phyloP scores from a whole-genome alignment of 2,329 filamentous ascomycete species.

The Monosporascus sp. region DNA sequence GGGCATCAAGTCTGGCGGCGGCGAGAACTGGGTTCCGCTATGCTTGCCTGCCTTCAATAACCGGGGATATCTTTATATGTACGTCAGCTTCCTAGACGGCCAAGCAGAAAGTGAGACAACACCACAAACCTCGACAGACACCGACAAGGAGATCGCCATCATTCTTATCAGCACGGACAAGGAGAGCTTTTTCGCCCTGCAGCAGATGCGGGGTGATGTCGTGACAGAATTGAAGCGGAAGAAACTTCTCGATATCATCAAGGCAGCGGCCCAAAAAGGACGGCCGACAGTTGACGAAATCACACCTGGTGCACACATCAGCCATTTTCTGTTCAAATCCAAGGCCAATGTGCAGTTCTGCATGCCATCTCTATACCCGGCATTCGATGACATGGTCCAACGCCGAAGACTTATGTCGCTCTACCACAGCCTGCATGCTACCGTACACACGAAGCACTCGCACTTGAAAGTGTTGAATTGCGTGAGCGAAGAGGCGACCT shows the following conservation, averaged over 20 bases:
- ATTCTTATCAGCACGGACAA: conserved; percentile 89
- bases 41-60: conserved; percentile 97
- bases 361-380: conserved; percentile 74
- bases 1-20: conserved; percentile 80
- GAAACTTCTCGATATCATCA: conserved; percentile 69
- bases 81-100: conserved; percentile 86
- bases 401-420: conserved; percentile 72
- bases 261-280: conserved; percentile 62
- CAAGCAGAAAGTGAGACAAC: conserved; percentile 39
- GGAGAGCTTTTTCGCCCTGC: conserved; percentile 87
- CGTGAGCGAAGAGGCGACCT: conserved; percentile 67
- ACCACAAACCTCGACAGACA: conserved; percentile 49
- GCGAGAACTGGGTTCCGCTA: conserved; percentile 95
- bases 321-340: conserved; percentile 95
- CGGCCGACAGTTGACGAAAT: conserved; percentile 70
- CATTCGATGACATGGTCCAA: conserved; percentile 55
- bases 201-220: conserved; percentile 63
- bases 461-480: conserved; percentile 83
- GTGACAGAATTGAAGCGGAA: conserved; percentile 68
- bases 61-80: conserved; percentile 96
- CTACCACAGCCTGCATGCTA: conserved; percentile 79
- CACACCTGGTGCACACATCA: conserved; percentile 71
- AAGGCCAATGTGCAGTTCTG: conserved; percentile 91
- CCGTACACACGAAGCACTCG: conserved; percentile 77
- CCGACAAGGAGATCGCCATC: conserved; percentile 79